Percentiles rank a stretch among this genome's conserved stretches.
phyloP scores from a whole-genome alignment of 2,329 filamentous ascomycete species.

The Botryosphaeria dothidea region DNA sequence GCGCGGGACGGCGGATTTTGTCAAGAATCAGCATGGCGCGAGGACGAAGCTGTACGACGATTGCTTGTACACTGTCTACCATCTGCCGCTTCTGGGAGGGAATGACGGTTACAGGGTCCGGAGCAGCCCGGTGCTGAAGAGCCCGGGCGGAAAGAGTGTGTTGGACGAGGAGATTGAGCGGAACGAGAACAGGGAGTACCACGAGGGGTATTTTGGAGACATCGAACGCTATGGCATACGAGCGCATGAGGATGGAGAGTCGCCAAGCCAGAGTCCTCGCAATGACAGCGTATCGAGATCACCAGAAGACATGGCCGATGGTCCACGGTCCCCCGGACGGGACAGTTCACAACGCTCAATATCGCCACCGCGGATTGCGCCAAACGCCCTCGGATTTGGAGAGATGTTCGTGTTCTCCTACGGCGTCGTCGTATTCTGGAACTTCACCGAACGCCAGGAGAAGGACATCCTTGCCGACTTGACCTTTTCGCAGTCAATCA shows the following conservation, averaged over 20 bases:
- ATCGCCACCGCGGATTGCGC: conserved; percentile 56
- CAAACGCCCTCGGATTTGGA: conserved; percentile 76
- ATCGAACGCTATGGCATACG: conserved; percentile 58
- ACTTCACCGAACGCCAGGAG: conserved; percentile 93
- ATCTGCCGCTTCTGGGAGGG: conserved; percentile 83
- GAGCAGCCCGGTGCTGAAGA: conserved; percentile 89
- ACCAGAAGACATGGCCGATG: conserved; percentile 18
- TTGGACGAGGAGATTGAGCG: conserved; percentile 95
- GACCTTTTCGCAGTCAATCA: conserved; percentile 76
- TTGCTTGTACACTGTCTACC: conserved; percentile 94
- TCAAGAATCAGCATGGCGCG: conserved; percentile 83
- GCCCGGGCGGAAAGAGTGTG: conserved; percentile 87
- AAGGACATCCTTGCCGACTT: conserved; percentile 95
- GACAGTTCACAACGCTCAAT: conserved; percentile 18
- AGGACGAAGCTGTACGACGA: conserved; percentile 98
- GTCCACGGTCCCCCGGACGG: conserved; percentile 11
- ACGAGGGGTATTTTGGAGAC: conserved; percentile 87
- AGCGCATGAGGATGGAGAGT: conserved; percentile 32
- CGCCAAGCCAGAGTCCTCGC: conserved; percentile 27
- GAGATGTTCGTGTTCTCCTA: conserved; percentile 98
- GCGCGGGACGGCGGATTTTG: conserved; percentile 82
- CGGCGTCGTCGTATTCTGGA: conserved; percentile 98
- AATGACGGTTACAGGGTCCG: conserved; percentile 83
- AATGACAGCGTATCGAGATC: conserved; percentile 20
- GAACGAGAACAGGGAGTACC: conserved; percentile 84